These are phyloP conservation scores for Starmera dryadoides DNA, from an alignment of 805 yeast species.

Conservation along the genomic window DNA sequence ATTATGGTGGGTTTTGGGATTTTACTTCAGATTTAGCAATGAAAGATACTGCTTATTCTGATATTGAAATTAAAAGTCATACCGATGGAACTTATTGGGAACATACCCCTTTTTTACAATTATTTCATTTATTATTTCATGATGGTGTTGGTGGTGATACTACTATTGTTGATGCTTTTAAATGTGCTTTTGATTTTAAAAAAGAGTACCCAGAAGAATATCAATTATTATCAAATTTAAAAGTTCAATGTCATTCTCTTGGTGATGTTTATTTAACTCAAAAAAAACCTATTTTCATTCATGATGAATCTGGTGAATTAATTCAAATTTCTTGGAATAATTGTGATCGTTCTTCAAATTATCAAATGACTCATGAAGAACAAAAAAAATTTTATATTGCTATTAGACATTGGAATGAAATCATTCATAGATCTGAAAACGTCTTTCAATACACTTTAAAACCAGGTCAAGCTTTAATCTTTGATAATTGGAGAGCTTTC, in stretches of 20 bases:
- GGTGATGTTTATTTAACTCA: slow-evolving; percentile 65
- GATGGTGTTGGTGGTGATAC: slow-evolving; percentile 66
- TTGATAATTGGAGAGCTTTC: slow-evolving; percentile 68
- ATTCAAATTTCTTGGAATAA: slow-evolving; percentile 67
- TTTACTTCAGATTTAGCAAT: slow-evolving; percentile 62
- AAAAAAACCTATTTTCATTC: slow-evolving; percentile 56
- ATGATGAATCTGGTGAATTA: slow-evolving; percentile 39
- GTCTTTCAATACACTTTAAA: slow-evolving; percentile 46
- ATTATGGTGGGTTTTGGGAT: slow-evolving; percentile 79
- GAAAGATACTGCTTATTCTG: slow-evolving; percentile 68
- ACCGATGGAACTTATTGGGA: slow-evolving; percentile 75
- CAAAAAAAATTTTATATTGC: slow-evolving; percentile 49
- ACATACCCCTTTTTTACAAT: slow-evolving; percentile 64
- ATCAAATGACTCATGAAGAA: slow-evolving; percentile 35
- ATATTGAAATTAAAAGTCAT: slow-evolving; percentile 54
- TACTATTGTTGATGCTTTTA: slow-evolving; percentile 59
- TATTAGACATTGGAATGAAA: slow-evolving; percentile 45
- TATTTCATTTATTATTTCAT: slow-evolving; percentile 58
- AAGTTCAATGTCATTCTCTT: slow-evolving; percentile 67
- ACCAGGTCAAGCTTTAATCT: slow-evolving; percentile 62
- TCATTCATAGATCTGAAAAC: slow-evolving; percentile 42
- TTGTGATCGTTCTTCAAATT: slow-evolving; percentile 52
- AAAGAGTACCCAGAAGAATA: slow-evolving; percentile 41
- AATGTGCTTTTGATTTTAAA: slow-evolving; percentile 45
- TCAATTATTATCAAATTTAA: slow-evolving; percentile 38